Evolutionary conservation across 2,329 filamentous ascomycete species (phyloP).

Genomic region (Botrytis fragariae): DNA sequence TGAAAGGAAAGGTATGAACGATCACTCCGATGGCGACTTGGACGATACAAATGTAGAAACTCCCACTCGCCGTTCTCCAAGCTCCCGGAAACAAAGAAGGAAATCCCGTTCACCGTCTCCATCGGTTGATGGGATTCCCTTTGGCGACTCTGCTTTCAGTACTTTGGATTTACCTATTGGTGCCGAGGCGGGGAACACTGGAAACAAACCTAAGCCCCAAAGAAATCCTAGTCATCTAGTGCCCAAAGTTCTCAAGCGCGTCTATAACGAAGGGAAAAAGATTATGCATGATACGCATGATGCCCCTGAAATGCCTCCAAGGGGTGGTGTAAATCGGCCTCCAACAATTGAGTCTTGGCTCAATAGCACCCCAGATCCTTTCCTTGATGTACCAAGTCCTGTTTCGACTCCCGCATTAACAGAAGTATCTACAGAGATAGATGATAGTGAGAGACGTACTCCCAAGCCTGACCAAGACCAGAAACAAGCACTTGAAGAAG

Average conservation of each 20-base stretch:
- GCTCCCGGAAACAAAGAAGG: conserved; percentile 26
- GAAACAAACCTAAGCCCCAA: conserved; percentile 44
- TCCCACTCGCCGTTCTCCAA: conserved; percentile 29
- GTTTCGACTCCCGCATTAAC: conserved; percentile 29
- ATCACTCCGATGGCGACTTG: not conserved
- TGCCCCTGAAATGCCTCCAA: conserved; percentile 42
- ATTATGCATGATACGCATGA: conserved; percentile 62
- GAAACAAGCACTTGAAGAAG: conserved; percentile 21
- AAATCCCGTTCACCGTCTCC: conserved; percentile 37
- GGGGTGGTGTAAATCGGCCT: conserved; percentile 54
- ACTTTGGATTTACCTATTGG: conserved; percentile 57
- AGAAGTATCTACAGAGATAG: conserved; percentile 33
- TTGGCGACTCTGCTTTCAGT: conserved; percentile 66
- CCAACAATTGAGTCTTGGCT: conserved; percentile 66
- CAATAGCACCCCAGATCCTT: conserved; percentile 60
- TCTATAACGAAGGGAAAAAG: conserved; percentile 62
- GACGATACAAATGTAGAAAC: conserved; percentile 12
- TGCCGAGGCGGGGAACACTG: conserved; percentile 50
- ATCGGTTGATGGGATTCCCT: conserved; percentile 59
- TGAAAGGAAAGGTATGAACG: not conserved
- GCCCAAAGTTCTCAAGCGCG: conserved; percentile 63
- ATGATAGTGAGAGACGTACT: conserved; percentile 33
- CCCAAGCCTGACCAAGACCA: conserved; percentile 23
- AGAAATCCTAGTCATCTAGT: conserved; percentile 59
- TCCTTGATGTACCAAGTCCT: conserved; percentile 47